phyloP scores from a whole-genome alignment of 163 green algal genomes.

The Coccomyxa subellipsoidea region DNA sequence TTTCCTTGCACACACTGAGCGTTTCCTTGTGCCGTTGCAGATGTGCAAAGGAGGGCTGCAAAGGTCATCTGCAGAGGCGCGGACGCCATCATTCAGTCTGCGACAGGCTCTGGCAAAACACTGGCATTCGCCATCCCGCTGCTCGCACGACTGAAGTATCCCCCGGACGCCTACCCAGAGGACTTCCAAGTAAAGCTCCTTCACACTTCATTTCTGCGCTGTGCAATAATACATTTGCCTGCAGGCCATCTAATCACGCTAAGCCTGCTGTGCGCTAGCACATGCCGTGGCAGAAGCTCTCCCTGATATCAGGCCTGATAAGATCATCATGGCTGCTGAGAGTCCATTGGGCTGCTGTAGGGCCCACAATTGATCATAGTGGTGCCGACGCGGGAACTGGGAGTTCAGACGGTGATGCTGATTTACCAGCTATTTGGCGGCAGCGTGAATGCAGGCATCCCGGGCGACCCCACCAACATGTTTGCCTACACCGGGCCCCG shows the following conservation, averaged over 20 bases:
- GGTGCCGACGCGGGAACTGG: constrained; percentile 83
- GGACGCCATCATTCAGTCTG: constrained; percentile 60
- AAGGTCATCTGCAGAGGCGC: constrained; percentile 39
- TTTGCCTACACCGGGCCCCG: constrained; percentile 72
- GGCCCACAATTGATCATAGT: constrained; percentile 70
- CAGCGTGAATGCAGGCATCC: constrained; percentile 51
- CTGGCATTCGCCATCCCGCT: constrained; percentile 70
- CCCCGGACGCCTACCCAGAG: constrained; percentile 62
- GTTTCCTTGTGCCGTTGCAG: constrained; percentile 32
- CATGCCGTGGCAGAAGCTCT: background rate
- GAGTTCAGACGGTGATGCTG: constrained; percentile 64
- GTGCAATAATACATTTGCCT: too few relatives aligned
- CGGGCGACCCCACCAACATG: constrained; percentile 75
- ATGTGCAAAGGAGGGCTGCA: constrained; percentile 65
- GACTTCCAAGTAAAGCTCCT: constrained; percentile 47
- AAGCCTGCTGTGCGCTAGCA: background rate
- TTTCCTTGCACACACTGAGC: too few relatives aligned
- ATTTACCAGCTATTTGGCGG: constrained; percentile 78
- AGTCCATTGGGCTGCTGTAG: constrained; percentile 11
- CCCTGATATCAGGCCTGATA: too few relatives aligned
- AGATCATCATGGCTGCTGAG: too few relatives aligned
- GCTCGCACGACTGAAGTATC: constrained; percentile 61
- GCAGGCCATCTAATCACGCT: too few relatives aligned
- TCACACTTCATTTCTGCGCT: background rate
- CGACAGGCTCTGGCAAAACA: constrained; percentile 77